Conservation (phyloP, 2,329 filamentous ascomycete genomes). For the Lanzia echinophila region DNA sequence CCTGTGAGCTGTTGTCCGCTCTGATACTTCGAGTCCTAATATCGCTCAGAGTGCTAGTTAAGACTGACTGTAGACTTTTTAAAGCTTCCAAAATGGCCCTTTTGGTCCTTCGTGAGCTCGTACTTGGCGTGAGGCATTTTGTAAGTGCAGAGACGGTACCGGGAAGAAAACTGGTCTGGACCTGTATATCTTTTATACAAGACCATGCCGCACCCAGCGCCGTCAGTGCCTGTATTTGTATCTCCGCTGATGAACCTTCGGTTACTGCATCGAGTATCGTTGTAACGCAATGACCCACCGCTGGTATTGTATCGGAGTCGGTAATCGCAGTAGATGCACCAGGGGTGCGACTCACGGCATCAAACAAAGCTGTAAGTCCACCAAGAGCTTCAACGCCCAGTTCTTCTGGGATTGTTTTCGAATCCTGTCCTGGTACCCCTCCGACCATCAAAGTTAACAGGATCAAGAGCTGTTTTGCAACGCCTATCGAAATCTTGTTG, state of each 20-base stretch:
- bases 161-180: conserved; percentile 78
- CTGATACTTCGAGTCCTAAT: conserved; percentile 41
- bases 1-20: conserved; percentile 1
- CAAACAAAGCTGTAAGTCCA: conserved; percentile 62
- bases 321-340: conserved; percentile 44
- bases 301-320: conserved; percentile 59
- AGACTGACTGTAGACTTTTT: conserved; percentile 47
- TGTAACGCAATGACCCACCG: conserved; percentile 76
- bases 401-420: conserved; percentile 58
- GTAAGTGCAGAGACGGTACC: conserved; percentile 78
- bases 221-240: conserved; percentile 63
- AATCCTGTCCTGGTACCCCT: conserved; percentile 54
- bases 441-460: conserved; percentile 76
- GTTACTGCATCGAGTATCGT: conserved; percentile 69
- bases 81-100: conserved; percentile 59
- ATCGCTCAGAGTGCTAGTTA: conserved; percentile 52
- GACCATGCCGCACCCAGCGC: conserved; percentile 56
- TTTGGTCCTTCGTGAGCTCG: conserved; percentile 52
- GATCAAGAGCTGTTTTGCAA: conserved; percentile 80
- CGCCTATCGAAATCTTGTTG: conserved; percentile 57
- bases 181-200: conserved; percentile 63
- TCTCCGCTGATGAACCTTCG: conserved; percentile 55
- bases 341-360: conserved; percentile 46
- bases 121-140: conserved; percentile 61
- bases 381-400: conserved; percentile 63